Evolutionary conservation across 2,329 filamentous ascomycete genomes (phyloP).

Genomic region (Aaosphaeria arxii): DNA sequence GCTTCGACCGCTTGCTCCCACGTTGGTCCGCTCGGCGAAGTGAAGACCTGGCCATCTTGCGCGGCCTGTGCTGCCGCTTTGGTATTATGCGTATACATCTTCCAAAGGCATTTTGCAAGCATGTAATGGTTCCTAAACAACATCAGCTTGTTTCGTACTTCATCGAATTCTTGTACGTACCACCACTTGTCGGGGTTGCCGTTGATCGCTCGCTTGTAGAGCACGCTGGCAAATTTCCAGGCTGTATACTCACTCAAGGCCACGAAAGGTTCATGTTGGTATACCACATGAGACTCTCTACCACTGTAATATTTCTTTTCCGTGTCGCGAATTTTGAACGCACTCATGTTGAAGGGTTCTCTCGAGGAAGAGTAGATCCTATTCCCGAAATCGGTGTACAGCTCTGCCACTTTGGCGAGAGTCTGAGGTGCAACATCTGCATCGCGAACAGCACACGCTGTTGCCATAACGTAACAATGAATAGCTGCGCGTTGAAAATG

Average conservation of each 20-base stretch:
- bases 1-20: slow-evolving; percentile 53
- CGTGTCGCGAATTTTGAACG: slow-evolving; percentile 59
- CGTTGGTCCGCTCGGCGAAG: slow-evolving; percentile 18
- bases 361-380: slow-evolving; percentile 67
- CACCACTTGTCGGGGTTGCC: slow-evolving; percentile 63
- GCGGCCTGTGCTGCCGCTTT: slow-evolving; percentile 31
- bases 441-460: slow-evolving; percentile 58
- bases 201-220: slow-evolving; percentile 59
- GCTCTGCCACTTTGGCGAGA: slow-evolving; percentile 57
- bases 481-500: slow-evolving; percentile 76
- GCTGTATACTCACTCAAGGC: slow-evolving; percentile 58
- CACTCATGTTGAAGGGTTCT: slow-evolving; percentile 65
- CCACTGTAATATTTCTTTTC: slow-evolving; percentile 60
- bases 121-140: slow-evolving; percentile 57
- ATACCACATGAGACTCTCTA: slow-evolving; percentile 47
- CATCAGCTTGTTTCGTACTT: not conserved
- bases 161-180: slow-evolving; percentile 35
- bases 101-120: slow-evolving; percentile 70
- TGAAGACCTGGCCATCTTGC: slow-evolving; percentile 23
- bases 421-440: slow-evolving; percentile 55
- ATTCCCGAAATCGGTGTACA: slow-evolving; percentile 67
- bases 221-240: slow-evolving; percentile 62
- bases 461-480: slow-evolving; percentile 71
- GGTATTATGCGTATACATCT: slow-evolving; percentile 58
- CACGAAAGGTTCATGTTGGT: slow-evolving; percentile 55